These are phyloP conservation scores for Aspergillus brasiliensis DNA, from an alignment of 2,329 filamentous ascomycete genomes.

Conservation along the genomic window DNA sequence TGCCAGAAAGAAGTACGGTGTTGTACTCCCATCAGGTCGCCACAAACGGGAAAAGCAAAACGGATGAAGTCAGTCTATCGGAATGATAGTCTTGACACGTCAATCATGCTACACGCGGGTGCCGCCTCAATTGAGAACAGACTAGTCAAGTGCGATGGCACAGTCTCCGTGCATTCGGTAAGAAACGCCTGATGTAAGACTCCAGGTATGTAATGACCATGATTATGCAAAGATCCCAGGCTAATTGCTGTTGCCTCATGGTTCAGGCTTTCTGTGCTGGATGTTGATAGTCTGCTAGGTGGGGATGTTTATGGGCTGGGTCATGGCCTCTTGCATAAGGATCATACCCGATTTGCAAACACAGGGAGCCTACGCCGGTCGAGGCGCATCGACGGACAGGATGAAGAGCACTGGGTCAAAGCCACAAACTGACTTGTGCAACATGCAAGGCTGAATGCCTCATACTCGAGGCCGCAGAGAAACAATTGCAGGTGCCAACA, in stretches of 20 bases:
- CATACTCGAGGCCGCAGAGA: constrained; percentile 11
- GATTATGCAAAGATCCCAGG: constrained; percentile 4
- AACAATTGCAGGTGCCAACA: constrained; percentile 21
- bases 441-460: constrained; percentile 11
- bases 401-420: neutral
- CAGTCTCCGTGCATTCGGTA: constrained; percentile 17
- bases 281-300: neutral
- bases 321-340: neutral
- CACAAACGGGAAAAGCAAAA: neutral
- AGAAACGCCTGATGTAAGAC: constrained; percentile 1
- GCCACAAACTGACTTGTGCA: constrained; percentile 1
- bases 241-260: constrained; percentile 1
- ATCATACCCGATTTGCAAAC: neutral
- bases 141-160: constrained; percentile 17
- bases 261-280: neutral
- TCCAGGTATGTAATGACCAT: constrained; percentile 3
- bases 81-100: constrained; percentile 19
- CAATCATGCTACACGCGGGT: constrained; percentile 13
- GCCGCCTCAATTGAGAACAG: constrained; percentile 7
- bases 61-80: neutral
- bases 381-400: neutral
- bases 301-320: constrained; percentile 2
- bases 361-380: neutral
- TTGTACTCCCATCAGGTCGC: neutral
- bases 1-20: neutral